These are phyloP conservation scores for Chlamydomonas reinhardtii DNA, from an alignment of 163 green algal species.

Conservation along the genomic window DNA sequence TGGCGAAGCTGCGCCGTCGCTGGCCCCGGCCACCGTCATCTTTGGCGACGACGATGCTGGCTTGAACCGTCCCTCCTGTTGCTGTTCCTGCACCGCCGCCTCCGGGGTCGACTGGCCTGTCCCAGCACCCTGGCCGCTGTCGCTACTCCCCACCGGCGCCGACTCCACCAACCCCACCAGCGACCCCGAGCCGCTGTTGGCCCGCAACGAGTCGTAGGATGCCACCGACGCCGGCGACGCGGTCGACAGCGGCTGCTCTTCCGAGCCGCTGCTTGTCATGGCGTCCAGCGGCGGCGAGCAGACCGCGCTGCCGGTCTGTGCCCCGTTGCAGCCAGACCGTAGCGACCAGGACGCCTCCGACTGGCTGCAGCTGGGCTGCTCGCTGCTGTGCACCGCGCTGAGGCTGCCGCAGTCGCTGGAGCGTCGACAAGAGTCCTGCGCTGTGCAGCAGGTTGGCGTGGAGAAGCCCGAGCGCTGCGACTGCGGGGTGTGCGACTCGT, in stretches of 20 bases:
- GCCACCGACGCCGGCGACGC: neutral
- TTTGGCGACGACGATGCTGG: neutral
- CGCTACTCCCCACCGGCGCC: too few species aligned
- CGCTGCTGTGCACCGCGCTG: constrained; percentile 26
- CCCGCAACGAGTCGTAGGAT: constrained; percentile 5
- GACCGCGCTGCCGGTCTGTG: neutral
- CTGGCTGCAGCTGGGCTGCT: constrained; percentile 46
- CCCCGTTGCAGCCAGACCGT: constrained; percentile 5
- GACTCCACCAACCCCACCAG: too few species aligned
- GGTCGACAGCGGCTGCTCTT: neutral
- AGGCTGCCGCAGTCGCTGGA: constrained; percentile 48
- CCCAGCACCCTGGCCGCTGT: too few species aligned
- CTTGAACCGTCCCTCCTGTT: neutral
- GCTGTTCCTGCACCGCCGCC: neutral
- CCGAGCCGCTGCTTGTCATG: constrained; percentile 5
- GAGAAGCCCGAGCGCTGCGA: constrained; percentile 3
- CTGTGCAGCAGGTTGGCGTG: neutral
- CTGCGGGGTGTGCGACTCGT: neutral
- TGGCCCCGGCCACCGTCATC: too few species aligned
- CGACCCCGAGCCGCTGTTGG: too few species aligned
- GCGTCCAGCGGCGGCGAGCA: neutral
- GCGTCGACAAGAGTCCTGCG: neutral
- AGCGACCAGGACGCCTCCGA: constrained; percentile 40
- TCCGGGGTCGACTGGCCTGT: too few species aligned
- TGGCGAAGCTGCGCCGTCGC: neutral